Base-by-base conservation (phyloP, 257 asterid species). In the Primulina huaijiensis region DNA sequence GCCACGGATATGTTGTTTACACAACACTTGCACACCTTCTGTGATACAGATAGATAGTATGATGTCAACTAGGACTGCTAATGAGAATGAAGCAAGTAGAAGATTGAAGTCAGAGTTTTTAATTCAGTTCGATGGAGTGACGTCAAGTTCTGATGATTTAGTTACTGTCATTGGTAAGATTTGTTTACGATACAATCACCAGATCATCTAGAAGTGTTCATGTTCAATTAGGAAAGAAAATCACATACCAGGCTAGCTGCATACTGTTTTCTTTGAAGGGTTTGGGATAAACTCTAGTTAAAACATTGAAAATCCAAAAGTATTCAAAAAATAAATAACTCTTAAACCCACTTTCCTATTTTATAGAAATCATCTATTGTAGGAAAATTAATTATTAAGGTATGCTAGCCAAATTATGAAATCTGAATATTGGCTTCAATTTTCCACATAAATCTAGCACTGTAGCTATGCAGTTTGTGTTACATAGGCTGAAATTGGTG, bases 31-130 rank as follows among this genome's bases (percentile, higher is more conserved):
- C 68, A 35, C 59, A 53, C 19, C 27, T 72, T 63, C 19, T 78
- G 60, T 35, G 75, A 61, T 76, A 65, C 91, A 93, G 99, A 93
- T 93, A 33, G 99, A 93, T 80, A 93, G 99, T 79, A 87, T 90
- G 73, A 93, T 93, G 99, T 93, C 99, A 62, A 80, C 96, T 55
- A 90, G 99, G 79, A 93, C 95, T 10, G 83, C 89, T 66, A 84
- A 80, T 66, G 99, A 93, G 82, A 93, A 93, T 82, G 99, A 93
- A 90, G 92, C 99, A 56, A 93, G 97, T 84, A 82, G 99, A 83
- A 90, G 99, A 85, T 74, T 93, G 84, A 93, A 93, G 76, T 93
- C 99, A 0, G 99, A 93, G 83, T 93, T 93, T 72, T 83, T 93
- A 70, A 88, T 93, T 76, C 99, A 93, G 82, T 93, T 93, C 53